Base-by-base conservation (phyloP, 495 filamentous ascomycete species). In the Penicillium psychrofluorescens region DNA sequence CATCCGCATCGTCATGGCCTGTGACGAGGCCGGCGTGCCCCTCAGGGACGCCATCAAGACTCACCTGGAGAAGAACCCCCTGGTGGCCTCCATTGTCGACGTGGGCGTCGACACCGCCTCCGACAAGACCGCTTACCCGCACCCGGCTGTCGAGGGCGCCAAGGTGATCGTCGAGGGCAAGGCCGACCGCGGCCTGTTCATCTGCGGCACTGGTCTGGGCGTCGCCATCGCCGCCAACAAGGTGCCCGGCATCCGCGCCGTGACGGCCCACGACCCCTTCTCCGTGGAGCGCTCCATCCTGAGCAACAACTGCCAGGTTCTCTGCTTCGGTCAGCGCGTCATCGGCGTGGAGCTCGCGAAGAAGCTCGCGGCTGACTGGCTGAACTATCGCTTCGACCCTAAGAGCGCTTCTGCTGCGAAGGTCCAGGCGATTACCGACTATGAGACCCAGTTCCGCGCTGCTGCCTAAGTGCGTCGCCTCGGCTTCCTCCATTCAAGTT, bases 211-310 rank as follows among this genome's bases (percentile, higher is more conserved):
- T 5, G 88, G 88, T 2, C 75, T 94, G 27, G 88, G 88, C 5
- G 88, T 94, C 8, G 87, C 88, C 48, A 94, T 94, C 61, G 66
- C 77, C 15, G 88, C 88, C 58, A 94, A 94, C 72, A 91, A 91
- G 63, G 85, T 91, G 43, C 85, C 81, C 42, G 87, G 87, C 12
- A 81, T 94, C 49, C 74, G 88, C 35, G 88, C 88, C 13, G 88
- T 94, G 30, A 94, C 87, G 29, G 88, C 88, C 7, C 87, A 94
- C 66, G 88, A 94, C 64, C 80, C 79, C 41, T 92, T 88, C 70
- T 82, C 77, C 37, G 86, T 94, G 35, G 87, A 94, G 74, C 71
- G 86, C 37, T 81, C 84, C 11, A 79, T 91, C 11, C 66, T 90
- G 54, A 88, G 84, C 69, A 91, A 91, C 65, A 81, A 94, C 64